These are phyloP conservation scores for Arachis monticola DNA, from an alignment of 331 rosid genomes.

Conservation along the genomic window DNA sequence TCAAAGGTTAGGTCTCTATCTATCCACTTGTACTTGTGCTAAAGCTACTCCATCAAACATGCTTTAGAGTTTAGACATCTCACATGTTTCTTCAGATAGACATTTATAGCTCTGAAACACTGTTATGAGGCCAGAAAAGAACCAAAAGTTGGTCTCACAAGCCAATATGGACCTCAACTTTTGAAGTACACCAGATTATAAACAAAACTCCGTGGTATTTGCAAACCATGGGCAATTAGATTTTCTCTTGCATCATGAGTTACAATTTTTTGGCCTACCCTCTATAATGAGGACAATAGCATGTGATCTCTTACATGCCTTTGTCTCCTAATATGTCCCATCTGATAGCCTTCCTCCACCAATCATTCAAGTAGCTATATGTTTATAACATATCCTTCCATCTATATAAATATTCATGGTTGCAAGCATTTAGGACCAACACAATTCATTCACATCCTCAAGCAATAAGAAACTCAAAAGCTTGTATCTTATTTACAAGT, in stretches of 20 bases:
- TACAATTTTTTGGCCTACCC: neutral
- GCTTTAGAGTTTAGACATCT: constrained; percentile 25
- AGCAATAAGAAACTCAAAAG: no score
- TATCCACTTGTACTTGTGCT: neutral
- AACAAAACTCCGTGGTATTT: no score
- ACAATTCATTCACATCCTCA: neutral
- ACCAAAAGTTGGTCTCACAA: constrained; percentile 21
- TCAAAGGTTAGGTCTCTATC: constrained; percentile 4
- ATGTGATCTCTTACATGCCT: constrained; percentile 7
- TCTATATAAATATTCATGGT: no score
- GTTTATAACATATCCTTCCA: no score
- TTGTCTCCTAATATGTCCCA: constrained; percentile 29
- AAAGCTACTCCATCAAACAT: neutral
- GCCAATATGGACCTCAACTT: constrained; percentile 16
- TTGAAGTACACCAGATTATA: neutral
- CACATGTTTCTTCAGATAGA: neutral
- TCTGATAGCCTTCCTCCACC: constrained; percentile 6
- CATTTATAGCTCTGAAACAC: neutral
- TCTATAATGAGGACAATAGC: constrained; percentile 12
- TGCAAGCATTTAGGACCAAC: constrained; percentile 27
- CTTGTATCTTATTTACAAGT: no score
- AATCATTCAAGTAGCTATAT: neutral
- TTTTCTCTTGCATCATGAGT: neutral
- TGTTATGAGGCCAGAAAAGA: constrained; percentile 4
- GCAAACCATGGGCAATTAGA: neutral